Evolutionary conservation across 352 stramenopile species (phyloP), one percentile per base, ranked within the genome.

Genomic region (Globisporangium uncinulatum): DNA sequence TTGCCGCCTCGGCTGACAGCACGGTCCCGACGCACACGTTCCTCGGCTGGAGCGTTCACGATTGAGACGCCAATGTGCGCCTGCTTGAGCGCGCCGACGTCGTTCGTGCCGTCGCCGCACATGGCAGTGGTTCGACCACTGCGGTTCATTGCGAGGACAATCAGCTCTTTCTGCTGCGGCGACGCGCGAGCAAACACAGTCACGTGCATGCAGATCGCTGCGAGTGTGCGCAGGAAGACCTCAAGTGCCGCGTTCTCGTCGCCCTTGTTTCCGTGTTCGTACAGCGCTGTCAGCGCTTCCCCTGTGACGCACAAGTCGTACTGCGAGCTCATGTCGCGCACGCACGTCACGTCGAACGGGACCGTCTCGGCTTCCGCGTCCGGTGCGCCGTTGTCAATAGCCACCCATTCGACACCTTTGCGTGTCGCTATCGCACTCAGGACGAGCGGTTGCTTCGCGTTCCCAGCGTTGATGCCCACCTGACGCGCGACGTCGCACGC

Each of bases 101-200:
- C 96, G 69, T 99, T 99, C 8, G 87, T 97, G 45, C 95, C 95
- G 61, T 99, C 95, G n/a, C 95, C 95, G 58, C 95, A 98, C 92
- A 98, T 98, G 1, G 96, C 71, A 3, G 89, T 97, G 17, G 62
- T 92, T 69, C 74, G 69, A 11, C 91, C 93, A n/a, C 62, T 71
- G 2, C 73, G 70, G 66, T 98, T 98, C 20, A 98, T 82, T 4
- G 87, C 83, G 41, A 85, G 78, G 48, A 98, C 73, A 5, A 98
- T 73, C 50, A 76, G 67, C 70, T 97, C 93, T 64, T 99, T 99
- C 49, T 98, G 91, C 36, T 87, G 65, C 13, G 95, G 95, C 29
- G 88, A 94, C 17, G 96, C 87, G 48, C 95, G 74, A 17, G 95
- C 92, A 71, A 98, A 98, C 6, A 99, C 86, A 17, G 58, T 70